Base-by-base conservation (phyloP, 2,329 filamentous ascomycete species). In the Sclerotinia nivalis region DNA sequence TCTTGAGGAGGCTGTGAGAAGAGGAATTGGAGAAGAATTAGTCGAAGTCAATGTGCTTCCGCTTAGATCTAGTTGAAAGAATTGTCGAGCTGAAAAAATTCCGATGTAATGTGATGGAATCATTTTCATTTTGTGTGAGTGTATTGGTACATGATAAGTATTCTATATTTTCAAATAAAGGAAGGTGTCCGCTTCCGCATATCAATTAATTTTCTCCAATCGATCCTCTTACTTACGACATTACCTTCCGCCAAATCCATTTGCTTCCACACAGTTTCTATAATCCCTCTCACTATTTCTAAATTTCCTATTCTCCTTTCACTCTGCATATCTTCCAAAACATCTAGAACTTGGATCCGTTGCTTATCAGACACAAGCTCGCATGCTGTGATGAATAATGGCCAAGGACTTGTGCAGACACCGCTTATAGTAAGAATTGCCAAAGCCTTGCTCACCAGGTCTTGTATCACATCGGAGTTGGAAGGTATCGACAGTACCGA, bases 1-100 rank as follows among this genome's bases (percentile, higher is more conserved):
- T 50, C 72, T 89, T 71, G 82, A 85, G 37, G 87, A 88, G 73
- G 87, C 86, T 2, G 80, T 76, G 25, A 80, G 73, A 66, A 80
- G 86, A 37, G 85, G 85, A 0, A 86, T 88, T 70, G 75, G 75
- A 9, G 47, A 70, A 43, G 72, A 71, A 66, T 69, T 50, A 50
- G 64, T 71, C 9, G 62, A 72, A 28, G 74, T 76, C n/a, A 69
- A 70, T 13, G 72, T 74, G 45, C 61, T 31, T 25, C 58, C 64
- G 18, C 54, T 68, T 31, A 40, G 22, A 40, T 64, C 47, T 25
- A 31, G 18, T 20, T 64, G 31, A 52, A 37, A 10, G 22, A 52
- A 25, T 25, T 28, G n/a, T 12, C 9, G 8, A 40, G 34, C n/a
- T 12, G 22, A 40, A 52, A 18, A 37, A 13, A 28, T 25, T 22